Percentiles rank a stretch among this genome's conserved stretches.
Conservation (phyloP, 83 land plant species). For the Thuja plicata region DNA sequence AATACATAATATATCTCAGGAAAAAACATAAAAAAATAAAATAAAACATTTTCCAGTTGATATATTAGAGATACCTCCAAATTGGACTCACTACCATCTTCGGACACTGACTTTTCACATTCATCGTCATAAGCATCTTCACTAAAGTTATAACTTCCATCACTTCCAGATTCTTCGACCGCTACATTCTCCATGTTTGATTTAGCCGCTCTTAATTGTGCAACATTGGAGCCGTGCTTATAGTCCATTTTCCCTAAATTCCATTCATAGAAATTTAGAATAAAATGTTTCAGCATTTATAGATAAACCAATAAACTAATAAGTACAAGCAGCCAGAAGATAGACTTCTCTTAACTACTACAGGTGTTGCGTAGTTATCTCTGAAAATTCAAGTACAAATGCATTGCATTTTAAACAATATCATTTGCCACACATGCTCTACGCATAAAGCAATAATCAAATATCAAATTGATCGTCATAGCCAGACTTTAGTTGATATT, state of each 20-base stretch:
- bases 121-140: slow-evolving; percentile 5
- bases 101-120: slow-evolving; percentile 6
- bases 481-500: neutral
- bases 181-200: neutral
- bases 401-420: neutral
- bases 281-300: neutral
- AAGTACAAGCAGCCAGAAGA: neutral
- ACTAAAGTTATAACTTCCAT: slow-evolving; percentile 3
- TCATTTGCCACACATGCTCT: neutral
- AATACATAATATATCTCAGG: neutral
- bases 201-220: neutral
- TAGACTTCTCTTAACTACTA: neutral
- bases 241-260: neutral
- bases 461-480: neutral
- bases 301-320: neutral
- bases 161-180: slow-evolving; percentile 6
- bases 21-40: neutral
- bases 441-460: neutral
- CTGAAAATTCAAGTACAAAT: neutral
- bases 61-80: neutral
- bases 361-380: neutral
- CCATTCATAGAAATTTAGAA: neutral
- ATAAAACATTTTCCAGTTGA: neutral
- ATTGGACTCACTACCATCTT: slow-evolving; percentile 6
- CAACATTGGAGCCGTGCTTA: neutral